phyloP scores from a whole-genome alignment of 768 basidiomycete species.

The Mycena metata region DNA sequence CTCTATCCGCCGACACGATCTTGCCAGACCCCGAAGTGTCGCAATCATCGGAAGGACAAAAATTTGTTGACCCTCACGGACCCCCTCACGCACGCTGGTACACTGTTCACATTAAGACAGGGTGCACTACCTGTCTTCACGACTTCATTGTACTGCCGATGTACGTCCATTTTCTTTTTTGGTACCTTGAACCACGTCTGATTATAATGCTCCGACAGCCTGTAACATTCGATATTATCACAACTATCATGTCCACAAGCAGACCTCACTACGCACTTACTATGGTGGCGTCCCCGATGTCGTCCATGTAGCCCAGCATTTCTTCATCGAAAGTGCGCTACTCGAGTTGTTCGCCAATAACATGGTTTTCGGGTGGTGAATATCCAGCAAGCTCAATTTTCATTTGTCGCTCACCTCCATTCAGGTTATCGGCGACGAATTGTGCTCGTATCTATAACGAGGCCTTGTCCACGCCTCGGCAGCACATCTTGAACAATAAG shows the following conservation, averaged over 20 bases:
- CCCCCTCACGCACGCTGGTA: constrained; percentile 35
- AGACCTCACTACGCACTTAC: constrained; percentile 4
- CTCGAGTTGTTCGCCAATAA: constrained; percentile 14
- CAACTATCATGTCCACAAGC: constrained; percentile 21
- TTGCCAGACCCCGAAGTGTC: neutral
- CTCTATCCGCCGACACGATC: constrained; percentile 1
- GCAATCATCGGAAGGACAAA: constrained; percentile 4
- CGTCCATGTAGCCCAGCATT: constrained; percentile 13
- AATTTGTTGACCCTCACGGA: constrained; percentile 13
- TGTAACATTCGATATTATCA: constrained; percentile 14
- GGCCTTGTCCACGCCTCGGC: neutral
- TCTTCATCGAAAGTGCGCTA: constrained; percentile 1
- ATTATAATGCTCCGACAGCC: neutral
- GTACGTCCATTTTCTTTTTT: constrained; percentile 4
- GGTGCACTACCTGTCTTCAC: constrained; percentile 43
- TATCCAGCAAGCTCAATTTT: no score
- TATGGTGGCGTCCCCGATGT: constrained; percentile 2
- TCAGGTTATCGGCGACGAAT: constrained; percentile 6
- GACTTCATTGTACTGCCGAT: constrained; percentile 43
- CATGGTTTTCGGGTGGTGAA: no score
- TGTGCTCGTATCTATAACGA: constrained; percentile 13
- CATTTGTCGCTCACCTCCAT: neutral
- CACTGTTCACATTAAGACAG: constrained; percentile 39
- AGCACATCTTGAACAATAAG: constrained; percentile 2
- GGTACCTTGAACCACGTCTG: no score